Conservation (phyloP, 176 grass and related monocot genomes). For the Carex littledalei region DNA sequence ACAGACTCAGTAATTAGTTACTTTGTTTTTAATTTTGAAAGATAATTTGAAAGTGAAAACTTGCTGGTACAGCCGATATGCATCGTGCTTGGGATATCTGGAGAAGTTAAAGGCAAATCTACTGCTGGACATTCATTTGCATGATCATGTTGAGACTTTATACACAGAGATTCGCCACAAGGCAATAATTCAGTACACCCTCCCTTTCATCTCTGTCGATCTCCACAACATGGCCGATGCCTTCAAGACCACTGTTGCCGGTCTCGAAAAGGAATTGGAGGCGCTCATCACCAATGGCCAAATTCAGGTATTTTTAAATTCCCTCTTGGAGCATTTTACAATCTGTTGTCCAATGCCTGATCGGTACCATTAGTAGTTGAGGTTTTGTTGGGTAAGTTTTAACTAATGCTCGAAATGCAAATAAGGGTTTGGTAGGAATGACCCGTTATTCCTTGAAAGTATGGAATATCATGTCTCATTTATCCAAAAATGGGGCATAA, state of each 20-base stretch:
- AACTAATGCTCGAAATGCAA: background rate
- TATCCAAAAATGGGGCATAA: background rate
- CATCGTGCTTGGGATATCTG: constrained; percentile 62
- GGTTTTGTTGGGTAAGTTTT: background rate
- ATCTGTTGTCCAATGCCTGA: background rate
- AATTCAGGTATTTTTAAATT: constrained; percentile 53
- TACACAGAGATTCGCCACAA: constrained; percentile 77
- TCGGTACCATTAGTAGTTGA: background rate
- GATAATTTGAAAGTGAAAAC: background rate
- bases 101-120: constrained; percentile 75
- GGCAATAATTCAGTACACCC: constrained; percentile 87
- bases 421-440: background rate
- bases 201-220: constrained; percentile 95
- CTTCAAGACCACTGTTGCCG: constrained; percentile 65
- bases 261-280: constrained; percentile 88
- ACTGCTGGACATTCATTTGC: constrained; percentile 63
- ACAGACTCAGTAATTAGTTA: background rate
- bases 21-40: background rate
- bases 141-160: constrained; percentile 49
- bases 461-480: background rate
- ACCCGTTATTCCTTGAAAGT: background rate
- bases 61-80: constrained; percentile 44
- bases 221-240: constrained; percentile 85
- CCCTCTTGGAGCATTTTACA: background rate
- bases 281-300: constrained; percentile 75